phyloP scores from a whole-genome alignment of 2,329 filamentous ascomycete species.

The Monosporascus cannonballus region DNA sequence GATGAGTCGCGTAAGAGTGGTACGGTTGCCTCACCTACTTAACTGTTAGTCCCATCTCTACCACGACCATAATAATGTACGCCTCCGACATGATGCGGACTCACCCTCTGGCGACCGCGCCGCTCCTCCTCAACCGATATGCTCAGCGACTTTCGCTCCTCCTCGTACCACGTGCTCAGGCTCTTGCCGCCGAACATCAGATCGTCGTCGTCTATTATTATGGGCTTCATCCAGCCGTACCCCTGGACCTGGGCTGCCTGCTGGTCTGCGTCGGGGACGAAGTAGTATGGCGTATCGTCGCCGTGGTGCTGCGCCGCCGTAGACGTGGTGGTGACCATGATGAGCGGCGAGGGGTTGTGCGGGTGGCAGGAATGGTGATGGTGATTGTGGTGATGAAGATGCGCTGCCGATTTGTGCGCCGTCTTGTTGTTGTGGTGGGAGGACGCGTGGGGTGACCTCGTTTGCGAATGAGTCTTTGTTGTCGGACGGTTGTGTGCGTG shows the following conservation, averaged over 20 bases:
- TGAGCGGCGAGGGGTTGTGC: conserved; percentile 25
- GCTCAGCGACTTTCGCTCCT: conserved; percentile 43
- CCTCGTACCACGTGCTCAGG: conserved; percentile 54
- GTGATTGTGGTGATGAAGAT: neutral
- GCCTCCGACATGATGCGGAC: conserved; percentile 3
- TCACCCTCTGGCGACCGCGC: conserved; percentile 33
- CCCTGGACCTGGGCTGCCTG: conserved; percentile 16
- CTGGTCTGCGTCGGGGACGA: conserved; percentile 17
- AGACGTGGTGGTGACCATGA: conserved; percentile 23
- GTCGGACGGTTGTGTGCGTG: conserved; percentile 4
- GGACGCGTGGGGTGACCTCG: conserved; percentile 15
- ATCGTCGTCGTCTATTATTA: conserved; percentile 55
- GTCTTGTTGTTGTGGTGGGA: conserved; percentile 8
- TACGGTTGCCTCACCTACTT: conserved; percentile 16
- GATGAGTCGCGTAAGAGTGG: conserved; percentile 10
- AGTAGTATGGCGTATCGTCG: conserved; percentile 26
- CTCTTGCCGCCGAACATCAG: conserved; percentile 56
- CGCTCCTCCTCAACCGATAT: conserved; percentile 35
- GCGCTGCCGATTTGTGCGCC: conserved; percentile 3
- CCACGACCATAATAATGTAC: neutral
- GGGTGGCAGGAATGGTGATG: conserved; percentile 12
- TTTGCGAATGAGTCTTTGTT: conserved; percentile 10
- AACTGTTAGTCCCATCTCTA: conserved; percentile 5
- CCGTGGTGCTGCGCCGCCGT: conserved; percentile 16
- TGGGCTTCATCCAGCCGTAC: conserved; percentile 44